These are phyloP conservation scores for Tirmania nivea DNA, from an alignment of 495 filamentous ascomycete species.

Conservation along the genomic window DNA sequence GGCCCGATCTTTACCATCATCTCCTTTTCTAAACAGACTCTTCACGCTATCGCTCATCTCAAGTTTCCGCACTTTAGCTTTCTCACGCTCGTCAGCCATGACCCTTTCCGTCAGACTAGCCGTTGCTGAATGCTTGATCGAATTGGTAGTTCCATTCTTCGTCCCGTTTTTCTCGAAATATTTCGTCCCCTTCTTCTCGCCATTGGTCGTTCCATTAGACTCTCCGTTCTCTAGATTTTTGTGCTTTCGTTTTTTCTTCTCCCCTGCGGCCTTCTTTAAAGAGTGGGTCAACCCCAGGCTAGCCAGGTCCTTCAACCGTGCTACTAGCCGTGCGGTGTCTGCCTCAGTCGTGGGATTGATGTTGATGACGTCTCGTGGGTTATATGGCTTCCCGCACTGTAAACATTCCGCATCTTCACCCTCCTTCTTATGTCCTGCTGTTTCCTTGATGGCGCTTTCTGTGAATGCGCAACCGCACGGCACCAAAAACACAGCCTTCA, in stretches of 20 bases:
- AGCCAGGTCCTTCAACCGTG: constrained; percentile 41
- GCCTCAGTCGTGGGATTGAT: constrained; percentile 51
- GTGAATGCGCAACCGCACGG: constrained; percentile 92
- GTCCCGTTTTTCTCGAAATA: constrained; percentile 23
- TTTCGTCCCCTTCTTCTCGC: not conserved
- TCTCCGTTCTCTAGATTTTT: constrained; percentile 11
- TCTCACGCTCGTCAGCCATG: constrained; percentile 60
- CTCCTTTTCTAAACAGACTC: constrained; percentile 38
- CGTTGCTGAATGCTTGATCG: constrained; percentile 72
- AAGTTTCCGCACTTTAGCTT: constrained; percentile 57
- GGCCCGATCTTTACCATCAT: constrained; percentile 25
- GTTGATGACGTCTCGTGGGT: constrained; percentile 52
- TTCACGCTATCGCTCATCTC: constrained; percentile 45
- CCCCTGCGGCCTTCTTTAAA: constrained; percentile 54
- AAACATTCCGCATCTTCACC: constrained; percentile 24
- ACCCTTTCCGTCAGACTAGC: constrained; percentile 69
- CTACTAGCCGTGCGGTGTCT: constrained; percentile 46
- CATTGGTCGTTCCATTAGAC: constrained; percentile 10
- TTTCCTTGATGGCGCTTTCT: constrained; percentile 60
- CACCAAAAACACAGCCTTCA: constrained; percentile 71
- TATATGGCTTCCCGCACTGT: constrained; percentile 57
- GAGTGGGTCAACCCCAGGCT: constrained; percentile 60
- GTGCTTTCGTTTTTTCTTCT: constrained; percentile 27
- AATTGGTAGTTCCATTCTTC: constrained; percentile 1
- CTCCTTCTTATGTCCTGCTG: constrained; percentile 30